These are phyloP conservation scores for Ceratobasidium sp. DNA, from an alignment of 1,284 basidiomycete genomes.

Conservation along the genomic window DNA sequence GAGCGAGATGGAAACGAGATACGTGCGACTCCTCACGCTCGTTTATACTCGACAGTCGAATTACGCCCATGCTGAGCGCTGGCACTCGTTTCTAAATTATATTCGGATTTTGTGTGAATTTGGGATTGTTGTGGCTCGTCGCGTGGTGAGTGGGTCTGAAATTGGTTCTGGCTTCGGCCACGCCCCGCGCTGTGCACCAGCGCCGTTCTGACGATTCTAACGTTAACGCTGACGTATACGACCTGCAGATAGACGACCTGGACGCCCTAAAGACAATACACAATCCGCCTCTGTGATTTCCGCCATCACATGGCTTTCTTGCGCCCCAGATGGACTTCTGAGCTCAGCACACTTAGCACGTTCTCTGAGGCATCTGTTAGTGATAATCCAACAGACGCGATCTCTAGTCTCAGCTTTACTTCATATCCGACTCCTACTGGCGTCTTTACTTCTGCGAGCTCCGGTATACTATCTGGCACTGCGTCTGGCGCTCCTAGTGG, in stretches of 20 bases:
- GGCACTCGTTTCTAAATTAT: conserved; percentile 23
- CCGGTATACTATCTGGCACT: conserved; percentile 15
- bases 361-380: conserved; percentile 12
- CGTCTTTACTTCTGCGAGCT: conserved; percentile 27
- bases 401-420: conserved; percentile 15
- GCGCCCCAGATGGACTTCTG: neutral
- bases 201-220: conserved; percentile 26
- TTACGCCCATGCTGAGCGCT: neutral
- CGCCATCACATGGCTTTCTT: conserved; percentile 20
- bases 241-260: conserved; percentile 31
- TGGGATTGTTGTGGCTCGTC: conserved; percentile 40
- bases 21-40: conserved; percentile 17
- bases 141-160: conserved; percentile 32
- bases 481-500: neutral
- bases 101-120: conserved; percentile 34
- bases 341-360: conserved; percentile 15
- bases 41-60: conserved; percentile 15
- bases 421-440: conserved; percentile 9
- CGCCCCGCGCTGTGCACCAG: conserved; percentile 31
- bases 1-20: neutral
- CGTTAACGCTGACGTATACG: conserved; percentile 24
- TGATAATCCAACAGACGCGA: conserved; percentile 5
- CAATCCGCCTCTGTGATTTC: neutral
- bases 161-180: conserved; percentile 41
- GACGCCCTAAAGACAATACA: neutral